Evolutionary conservation across 495 filamentous ascomycete species (phyloP), one percentile per base, ranked within the genome.

Genomic region (Lophium mytilinum): DNA sequence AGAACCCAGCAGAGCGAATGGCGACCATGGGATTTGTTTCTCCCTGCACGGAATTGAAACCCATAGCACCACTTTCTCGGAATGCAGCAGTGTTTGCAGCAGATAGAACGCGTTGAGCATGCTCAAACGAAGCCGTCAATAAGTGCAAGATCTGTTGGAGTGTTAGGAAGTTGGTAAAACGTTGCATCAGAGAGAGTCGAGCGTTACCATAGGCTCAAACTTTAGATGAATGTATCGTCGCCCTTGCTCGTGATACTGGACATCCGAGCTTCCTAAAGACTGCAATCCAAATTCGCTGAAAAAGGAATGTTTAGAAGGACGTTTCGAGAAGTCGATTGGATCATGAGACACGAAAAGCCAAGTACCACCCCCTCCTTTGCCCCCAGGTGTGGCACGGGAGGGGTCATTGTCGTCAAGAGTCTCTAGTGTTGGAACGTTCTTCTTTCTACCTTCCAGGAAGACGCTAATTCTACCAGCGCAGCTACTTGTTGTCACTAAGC

Each of bases 331-430:
- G 21, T 71, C 66, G 37, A 92, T 69, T 12, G 86, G 82, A 50
- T 87, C 82, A 73, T 97, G 92, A 40, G 87, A 90, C 37, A 93
- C 85, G 74, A 83, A 96, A 49, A 96, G 69, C 89, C 91, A 97
- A 65, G 76, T 76, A 14, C 89, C 89, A 1, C 87, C 86, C 37
- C 78, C 81, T 2, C 89, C 90, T 68, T 95, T 94, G 0, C 89
- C 90, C 1, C 88, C 89, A 30, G 81, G 60, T 37, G 62, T 60
- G 7, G 67, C 58, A 30, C 12, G 40, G 34, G 53, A 8, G 3
- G 12, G 10, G 37, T 47, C 17, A 11, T 37, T 19, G 9, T 54
- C 53, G 3, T 42, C 30, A 17, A 18, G 17, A 11, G 5, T 14
- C 11, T 50, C 52, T 48, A 36, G 4, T 36, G 4, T n/a, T 0